phyloP scores from a whole-genome alignment of 768 basidiomycete species.

The Suillus americanus region DNA sequence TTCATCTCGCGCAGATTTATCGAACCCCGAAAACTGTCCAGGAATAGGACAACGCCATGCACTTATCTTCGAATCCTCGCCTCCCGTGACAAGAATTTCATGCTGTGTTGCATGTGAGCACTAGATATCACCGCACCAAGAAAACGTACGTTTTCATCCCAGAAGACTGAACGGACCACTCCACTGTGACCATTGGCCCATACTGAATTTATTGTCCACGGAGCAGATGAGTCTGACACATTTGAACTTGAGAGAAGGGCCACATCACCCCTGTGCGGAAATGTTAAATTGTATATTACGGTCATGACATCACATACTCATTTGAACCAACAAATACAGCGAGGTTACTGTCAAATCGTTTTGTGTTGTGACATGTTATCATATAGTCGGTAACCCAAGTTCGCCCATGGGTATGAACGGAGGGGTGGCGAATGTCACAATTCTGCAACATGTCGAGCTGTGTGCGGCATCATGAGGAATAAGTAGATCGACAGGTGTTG shows the following conservation, averaged over 20 bases:
- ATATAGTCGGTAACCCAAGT: conserved; percentile 84
- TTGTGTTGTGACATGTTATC: conserved; percentile 47
- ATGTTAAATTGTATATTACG: conserved; percentile 4
- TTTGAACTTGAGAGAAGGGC: conserved; percentile 51
- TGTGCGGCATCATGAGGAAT: conserved; percentile 3
- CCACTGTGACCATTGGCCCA: conserved; percentile 60
- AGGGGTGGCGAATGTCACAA: conserved; percentile 64
- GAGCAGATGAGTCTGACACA: conserved; percentile 34
- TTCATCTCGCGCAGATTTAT: conserved; percentile 7
- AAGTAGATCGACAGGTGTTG: not conserved
- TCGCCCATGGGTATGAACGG: conserved; percentile 51
- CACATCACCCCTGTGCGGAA: conserved; percentile 49
- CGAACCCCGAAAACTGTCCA: not conserved
- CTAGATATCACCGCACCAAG: not conserved
- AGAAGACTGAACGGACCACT: conserved; percentile 53
- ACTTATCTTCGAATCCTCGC: conserved; percentile 49
- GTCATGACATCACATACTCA: conserved; percentile 43
- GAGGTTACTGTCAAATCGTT: conserved; percentile 29
- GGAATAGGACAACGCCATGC: conserved; percentile 35
- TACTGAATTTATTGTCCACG: conserved; percentile 50
- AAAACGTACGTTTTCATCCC: conserved; percentile 50
- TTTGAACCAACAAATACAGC: conserved; percentile 73
- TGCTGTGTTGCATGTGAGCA: conserved; percentile 29
- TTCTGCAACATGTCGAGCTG: conserved; percentile 61
- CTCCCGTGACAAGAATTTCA: conserved; percentile 44